Evolutionary conservation across 192 early-diverging fungal genomes (phyloP), one percentile per base, ranked within the genome.

Genomic region (Coemansia sp.): DNA sequence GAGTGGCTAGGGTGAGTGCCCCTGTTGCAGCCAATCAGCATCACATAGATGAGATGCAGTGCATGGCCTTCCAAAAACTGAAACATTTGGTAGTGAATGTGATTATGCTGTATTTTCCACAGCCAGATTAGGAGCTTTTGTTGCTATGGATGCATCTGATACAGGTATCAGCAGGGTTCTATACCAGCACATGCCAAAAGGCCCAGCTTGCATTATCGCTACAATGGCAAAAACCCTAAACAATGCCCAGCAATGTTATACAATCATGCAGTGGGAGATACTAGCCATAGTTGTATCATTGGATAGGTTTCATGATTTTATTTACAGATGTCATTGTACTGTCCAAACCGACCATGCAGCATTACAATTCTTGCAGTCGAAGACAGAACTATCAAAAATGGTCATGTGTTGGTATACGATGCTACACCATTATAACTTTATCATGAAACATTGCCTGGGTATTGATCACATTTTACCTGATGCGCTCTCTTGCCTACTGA

Each of bases 261-360:
- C 21, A 21, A 25, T 25, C 16, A 47, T 5, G 2, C 38, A 58
- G 38, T 22, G 57, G 12, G 57, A 58, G 22, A 3, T 58, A 24
- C 38, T 58, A 16, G 57, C 21, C 2, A 24, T 48, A 1, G 57
- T 58, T 1, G 38, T 32, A 3, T 21, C 57, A 0, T 6, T 58
- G 22, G 7, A 23, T 12, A 5, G 7, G 0, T 58, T 79, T 47
- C 73, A 83, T 26, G 58, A 72, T 22, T 79, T 68, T 49, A 12
- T 83, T 3, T 78, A 60, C 38, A 70, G 76, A 54, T 53, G 53
- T 19, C 54, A 21, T 1, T 78, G 74, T 27, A 73, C 70, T 0
- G n/a, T 83, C 8, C 76, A 49, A 22, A 73, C 76, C 0, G 82
- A 83, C 49, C 73, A 79, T 64, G 49, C 55, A 1, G 32, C 32